A percentile compares a stretch with the other conserved stretches of the same genome.
These are phyloP conservation scores for Carex sylvatica DNA, from an alignment of 202 grass and related monocot species.

Conservation along the genomic window DNA sequence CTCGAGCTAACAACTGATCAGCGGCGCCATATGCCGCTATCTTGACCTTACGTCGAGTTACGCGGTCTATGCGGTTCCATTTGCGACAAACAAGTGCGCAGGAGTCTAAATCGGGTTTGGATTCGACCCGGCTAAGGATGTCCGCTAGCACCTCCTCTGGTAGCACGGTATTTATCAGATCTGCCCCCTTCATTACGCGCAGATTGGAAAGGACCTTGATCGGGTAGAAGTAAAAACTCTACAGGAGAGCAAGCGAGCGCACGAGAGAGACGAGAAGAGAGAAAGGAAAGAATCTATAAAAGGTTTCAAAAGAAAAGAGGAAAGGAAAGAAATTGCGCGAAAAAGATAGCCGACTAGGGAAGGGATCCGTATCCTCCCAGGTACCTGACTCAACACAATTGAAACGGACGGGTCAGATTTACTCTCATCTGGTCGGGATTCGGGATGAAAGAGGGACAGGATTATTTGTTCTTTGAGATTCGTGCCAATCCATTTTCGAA, in stretches of 20 bases:
- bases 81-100: constrained; percentile 65
- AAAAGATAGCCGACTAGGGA: not conserved
- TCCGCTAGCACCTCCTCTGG: constrained; percentile 61
- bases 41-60: constrained; percentile 39
- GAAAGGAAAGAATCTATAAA: not conserved
- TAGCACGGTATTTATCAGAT: constrained; percentile 60
- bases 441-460: no score
- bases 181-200: constrained; percentile 49
- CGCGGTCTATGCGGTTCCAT: constrained; percentile 60
- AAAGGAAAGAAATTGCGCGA: not conserved
- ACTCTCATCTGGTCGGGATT: no score
- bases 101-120: constrained; percentile 59
- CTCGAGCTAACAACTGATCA: constrained; percentile 45
- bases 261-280: not conserved
- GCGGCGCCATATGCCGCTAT: constrained; percentile 53
- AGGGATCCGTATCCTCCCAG: not conserved
- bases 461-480: no score
- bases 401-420: no score
- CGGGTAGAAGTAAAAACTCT: not conserved
- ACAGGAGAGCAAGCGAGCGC: no score
- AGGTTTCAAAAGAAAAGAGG: not conserved
- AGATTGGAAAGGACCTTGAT: constrained; percentile 22
- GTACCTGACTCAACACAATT: no score
- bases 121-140: constrained; percentile 47
- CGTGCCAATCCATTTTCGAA: no score